Evolutionary conservation across 306 rosid genomes (phyloP), one percentile per base, ranked within the genome.

Genomic region (Trifolium subterraneum): DNA sequence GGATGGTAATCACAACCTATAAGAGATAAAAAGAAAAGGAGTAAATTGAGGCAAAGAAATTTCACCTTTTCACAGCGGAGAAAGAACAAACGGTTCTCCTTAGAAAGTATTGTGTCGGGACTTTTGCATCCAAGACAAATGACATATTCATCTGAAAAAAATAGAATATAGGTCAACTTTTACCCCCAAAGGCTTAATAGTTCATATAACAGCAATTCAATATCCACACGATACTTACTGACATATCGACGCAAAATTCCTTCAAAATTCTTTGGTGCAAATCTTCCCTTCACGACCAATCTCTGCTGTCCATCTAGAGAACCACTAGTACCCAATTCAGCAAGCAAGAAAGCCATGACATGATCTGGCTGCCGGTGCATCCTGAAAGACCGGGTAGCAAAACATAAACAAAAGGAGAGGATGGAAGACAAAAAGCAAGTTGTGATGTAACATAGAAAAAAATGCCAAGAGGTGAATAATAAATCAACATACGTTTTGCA

Each of bases 331-430:
- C 98, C 98, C 87, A 90, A 80, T 60, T 92, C 98, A 6, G 96
- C 94, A 70, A 92, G 88, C 88, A 90, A 83, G 88, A 92, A 92
- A 56, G 90, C 84, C 96, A 88, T 89, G 68, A 92, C 95, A 64
- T 92, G 98, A 71, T 92, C 98, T 11, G 98, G 96, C 82, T 90
- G 94, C 36, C 98, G 88, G 75, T 90, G 95, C 98, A 92, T 90
- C 82, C 98, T 83, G 71, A 55, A 47, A 63, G 35, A 64, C 36
- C 23, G 5, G 64, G 18, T 6, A 18, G 51, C 64, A 55, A 63
- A 4, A 33, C 58, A 60, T 80, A 15, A 62, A 69, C 75, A 47
- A 55, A 44, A 22, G 44, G 22, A 64, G 29, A 58, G 45, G 64
- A 25, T 14, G 18, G 31, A 10, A 29, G 41, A 20, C 2, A 14